Conservation (phyloP, 495 filamentous ascomycete genomes). For the Penicillium waksmanii region DNA sequence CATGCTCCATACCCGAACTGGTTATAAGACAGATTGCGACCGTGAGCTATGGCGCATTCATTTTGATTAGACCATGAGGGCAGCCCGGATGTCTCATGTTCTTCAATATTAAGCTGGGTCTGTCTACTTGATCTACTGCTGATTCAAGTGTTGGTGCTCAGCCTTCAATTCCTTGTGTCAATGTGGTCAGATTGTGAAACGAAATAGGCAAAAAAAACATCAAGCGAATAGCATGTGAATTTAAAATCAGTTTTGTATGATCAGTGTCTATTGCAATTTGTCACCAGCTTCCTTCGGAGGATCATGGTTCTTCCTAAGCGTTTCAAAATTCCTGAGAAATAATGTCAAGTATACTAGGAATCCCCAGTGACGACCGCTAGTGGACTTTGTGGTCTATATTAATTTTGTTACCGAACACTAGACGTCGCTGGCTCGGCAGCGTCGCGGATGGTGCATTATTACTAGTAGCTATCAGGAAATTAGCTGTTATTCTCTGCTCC, state of each 20-base stretch:
- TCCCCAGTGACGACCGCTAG: no score
- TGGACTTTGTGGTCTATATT: no score
- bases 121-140: neutral
- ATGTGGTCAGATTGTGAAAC: slow-evolving; percentile 1
- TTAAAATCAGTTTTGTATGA: neutral
- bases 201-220: neutral
- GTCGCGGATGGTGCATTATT: no score
- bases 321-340: neutral
- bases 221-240: neutral
- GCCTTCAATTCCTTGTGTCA: neutral
- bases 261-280: neutral
- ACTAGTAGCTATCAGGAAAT: no score
- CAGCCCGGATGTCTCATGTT: neutral
- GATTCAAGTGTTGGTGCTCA: neutral
- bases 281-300: neutral
- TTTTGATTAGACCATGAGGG: slow-evolving; percentile 31
- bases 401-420: no score
- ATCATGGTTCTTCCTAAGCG: neutral
- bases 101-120: neutral
- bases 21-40: slow-evolving; percentile 44
- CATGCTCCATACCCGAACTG: slow-evolving; percentile 56
- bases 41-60: slow-evolving; percentile 58
- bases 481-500: no score
- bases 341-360: neutral
- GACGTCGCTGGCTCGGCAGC: no score